Percentiles rank a stretch among this genome's conserved stretches.
These are phyloP conservation scores for Fomitopsis palustris DNA, from an alignment of 1,284 basidiomycete genomes.

Conservation along the genomic window DNA sequence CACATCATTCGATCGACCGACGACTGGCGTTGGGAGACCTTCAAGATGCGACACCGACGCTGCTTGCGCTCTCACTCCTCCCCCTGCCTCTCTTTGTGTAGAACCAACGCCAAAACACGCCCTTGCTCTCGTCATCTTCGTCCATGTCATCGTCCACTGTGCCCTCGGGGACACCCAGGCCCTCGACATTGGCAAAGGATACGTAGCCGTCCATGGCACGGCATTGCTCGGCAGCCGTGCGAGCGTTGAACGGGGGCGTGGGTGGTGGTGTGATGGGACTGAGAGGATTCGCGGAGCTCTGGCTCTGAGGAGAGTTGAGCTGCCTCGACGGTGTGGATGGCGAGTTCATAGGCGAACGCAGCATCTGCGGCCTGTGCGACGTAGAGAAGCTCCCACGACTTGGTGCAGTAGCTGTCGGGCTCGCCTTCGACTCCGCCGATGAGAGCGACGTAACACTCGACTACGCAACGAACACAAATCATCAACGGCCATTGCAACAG, in stretches of 20 bases:
- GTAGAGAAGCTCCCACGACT: constrained; percentile 10
- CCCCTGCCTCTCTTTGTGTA: constrained; percentile 11
- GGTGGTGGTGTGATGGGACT: constrained; percentile 27
- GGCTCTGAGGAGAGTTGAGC: constrained; percentile 9
- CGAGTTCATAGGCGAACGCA: constrained; percentile 14
- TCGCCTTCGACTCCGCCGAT: constrained; percentile 16
- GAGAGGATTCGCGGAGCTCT: constrained; percentile 10
- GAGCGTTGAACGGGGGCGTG: constrained; percentile 53
- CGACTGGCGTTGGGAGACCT: background rate
- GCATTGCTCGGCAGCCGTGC: constrained; percentile 54
- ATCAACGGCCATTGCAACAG: constrained; percentile 12
- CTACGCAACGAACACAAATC: constrained; percentile 9
- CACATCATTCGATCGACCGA: background rate
- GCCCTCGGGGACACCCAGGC: constrained; percentile 60
- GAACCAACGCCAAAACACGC: constrained; percentile 24
- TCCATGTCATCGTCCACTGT: constrained; percentile 28
- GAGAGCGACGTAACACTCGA: constrained; percentile 22
- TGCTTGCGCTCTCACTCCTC: constrained; percentile 17
- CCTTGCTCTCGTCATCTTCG: constrained; percentile 22
- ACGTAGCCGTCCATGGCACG: constrained; percentile 62
- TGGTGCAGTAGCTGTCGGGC: constrained; percentile 3
- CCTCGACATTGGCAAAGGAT: constrained; percentile 63
- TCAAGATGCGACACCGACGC: constrained; percentile 12
- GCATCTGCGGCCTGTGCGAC: constrained; percentile 11
- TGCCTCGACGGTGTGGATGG: constrained; percentile 15